Percentiles rank a stretch among this genome's conserved stretches.
Conservation (phyloP, 495 filamentous ascomycete species). For the Neurospora sp. region DNA sequence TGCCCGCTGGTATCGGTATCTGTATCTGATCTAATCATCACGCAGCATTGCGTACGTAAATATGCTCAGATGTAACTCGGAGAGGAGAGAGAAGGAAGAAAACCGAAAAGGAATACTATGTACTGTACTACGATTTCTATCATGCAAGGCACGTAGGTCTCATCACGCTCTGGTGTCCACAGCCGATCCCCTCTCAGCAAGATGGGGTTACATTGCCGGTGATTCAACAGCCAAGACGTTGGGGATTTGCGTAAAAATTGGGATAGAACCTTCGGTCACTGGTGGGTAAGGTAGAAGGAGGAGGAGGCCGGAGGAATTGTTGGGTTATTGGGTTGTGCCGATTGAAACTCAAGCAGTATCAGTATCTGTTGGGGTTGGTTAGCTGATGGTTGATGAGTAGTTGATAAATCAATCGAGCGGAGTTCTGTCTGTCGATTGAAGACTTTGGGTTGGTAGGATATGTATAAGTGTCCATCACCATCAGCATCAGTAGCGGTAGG, state of each 20-base stretch:
- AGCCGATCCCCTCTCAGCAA: not conserved
- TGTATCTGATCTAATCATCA: not conserved
- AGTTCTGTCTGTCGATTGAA: not conserved
- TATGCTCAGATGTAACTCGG: not conserved
- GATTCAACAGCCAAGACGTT: not conserved
- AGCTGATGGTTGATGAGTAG: not conserved
- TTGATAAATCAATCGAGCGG: not conserved
- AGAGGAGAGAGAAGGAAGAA: not conserved
- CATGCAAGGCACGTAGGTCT: not conserved
- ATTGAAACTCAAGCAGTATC: not conserved
- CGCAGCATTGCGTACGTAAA: not conserved
- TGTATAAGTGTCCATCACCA: not conserved
- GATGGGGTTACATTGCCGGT: not conserved
- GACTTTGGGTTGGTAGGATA: too few relatives aligned
- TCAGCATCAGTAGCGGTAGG: too few relatives aligned
- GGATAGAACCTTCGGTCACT: not conserved
- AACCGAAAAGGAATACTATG: not conserved
- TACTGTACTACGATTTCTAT: not conserved
- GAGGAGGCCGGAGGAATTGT: not conserved
- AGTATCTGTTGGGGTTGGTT: not conserved
- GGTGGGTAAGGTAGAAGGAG: not conserved
- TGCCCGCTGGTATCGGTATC: not conserved
- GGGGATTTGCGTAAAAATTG: not conserved
- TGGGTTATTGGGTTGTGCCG: not conserved
- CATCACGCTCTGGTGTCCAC: not conserved